Evolutionary conservation across 306 rosid genomes (phyloP), one percentile per base, ranked within the genome.

Genomic region (Ormosia emarginata): DNA sequence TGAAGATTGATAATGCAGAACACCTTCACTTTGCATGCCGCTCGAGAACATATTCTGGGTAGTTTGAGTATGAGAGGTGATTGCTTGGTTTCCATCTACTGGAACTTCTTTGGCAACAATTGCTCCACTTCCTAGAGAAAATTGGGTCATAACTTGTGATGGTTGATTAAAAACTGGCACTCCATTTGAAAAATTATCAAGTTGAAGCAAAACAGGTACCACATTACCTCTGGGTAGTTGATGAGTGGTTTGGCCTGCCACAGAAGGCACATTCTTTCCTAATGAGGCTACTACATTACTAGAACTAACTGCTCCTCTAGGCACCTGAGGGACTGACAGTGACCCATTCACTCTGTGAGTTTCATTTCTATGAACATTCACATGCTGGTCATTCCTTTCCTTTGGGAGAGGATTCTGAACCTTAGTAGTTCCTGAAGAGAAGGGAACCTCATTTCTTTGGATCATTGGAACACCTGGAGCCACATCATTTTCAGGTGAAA

Each of bases 401-500:
- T 80, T 87, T 37, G 88, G 87, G 33, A 55, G 90, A 83, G 89
- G 81, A 65, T 84, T 87, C 73, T 65, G 90, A 74, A 57, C 73
- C 63, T 85, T 90, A 66, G 84, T 18, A 63, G 49, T 71, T 77
- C 80, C 86, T 68, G 88, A 44, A 56, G 92, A 85, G 70, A 91
- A 58, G 57, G 92, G 90, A 73, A 90, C 66, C 52, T 84, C 92
- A 49, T 81, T 88, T 83, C 99, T 88, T 66, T 73, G 84, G 74
- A 93, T 88, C 96, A 95, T 95, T 40, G 89, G 93, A 85, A 93
- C 78, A 83, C 83, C 82, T 11, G 98, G 98, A 65, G 96, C 99
- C 72, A 93, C 96, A 71, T 95, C 99, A 68, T 89, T 95, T 74
- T 89, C 97, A 14, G 90, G 85, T 3, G 89, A 84, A 79, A 95